Conservation (phyloP, 1,139 yeast genomes). For the Eremothecium cymbalariae region DNA sequence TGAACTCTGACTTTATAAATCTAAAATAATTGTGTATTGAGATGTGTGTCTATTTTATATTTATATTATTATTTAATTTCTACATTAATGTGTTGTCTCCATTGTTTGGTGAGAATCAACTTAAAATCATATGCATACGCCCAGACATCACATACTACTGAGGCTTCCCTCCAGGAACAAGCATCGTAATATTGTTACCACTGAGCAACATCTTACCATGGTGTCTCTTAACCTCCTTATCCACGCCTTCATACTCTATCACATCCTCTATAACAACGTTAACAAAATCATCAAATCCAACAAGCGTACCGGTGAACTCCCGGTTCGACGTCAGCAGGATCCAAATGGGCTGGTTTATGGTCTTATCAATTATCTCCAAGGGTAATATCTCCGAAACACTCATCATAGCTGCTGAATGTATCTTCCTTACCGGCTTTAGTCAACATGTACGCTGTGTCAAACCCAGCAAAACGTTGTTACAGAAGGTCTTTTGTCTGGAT, state of each 20-base stretch:
- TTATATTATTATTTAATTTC: no score
- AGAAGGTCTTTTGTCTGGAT: no score
- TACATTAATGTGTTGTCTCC: no score
- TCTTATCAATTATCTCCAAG: constrained; percentile 77
- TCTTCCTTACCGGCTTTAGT: no score
- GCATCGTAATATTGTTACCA: constrained; percentile 85
- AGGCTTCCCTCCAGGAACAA: constrained; percentile 42
- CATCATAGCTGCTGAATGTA: constrained; percentile 4
- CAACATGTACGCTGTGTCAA: no score
- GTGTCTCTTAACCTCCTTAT: constrained; percentile 37
- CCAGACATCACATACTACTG: no score
- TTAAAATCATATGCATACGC: no score
- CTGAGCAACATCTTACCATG: constrained; percentile 62
- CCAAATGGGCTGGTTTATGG: constrained; percentile 73
- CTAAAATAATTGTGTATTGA: no score
- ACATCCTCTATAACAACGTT: constrained; percentile 85
- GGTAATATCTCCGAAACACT: constrained; percentile 43
- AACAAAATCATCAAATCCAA: constrained; percentile 93
- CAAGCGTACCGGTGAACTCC: constrained; percentile 78
- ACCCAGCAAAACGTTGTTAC: no score
- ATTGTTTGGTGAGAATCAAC: no score
- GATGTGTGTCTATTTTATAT: no score
- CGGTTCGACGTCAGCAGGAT: constrained; percentile 65
- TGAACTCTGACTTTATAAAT: no score
- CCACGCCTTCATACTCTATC: constrained; percentile 43